Base-by-base conservation (phyloP, 768 basidiomycete species). In the Boletus edulis region DNA sequence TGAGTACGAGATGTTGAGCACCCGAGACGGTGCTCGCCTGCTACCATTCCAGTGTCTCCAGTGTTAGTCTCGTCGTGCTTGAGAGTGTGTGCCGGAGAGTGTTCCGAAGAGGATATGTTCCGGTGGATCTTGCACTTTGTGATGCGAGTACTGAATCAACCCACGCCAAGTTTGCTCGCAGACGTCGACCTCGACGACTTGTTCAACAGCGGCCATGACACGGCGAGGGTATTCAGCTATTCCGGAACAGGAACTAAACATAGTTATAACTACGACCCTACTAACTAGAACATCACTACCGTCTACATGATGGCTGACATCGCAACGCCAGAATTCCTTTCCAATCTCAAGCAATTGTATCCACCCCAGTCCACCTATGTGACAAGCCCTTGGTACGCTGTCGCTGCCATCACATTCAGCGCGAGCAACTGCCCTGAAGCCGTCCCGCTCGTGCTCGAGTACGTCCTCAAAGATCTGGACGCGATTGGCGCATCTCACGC, bases 341-440 rank as follows among this genome's bases (percentile, higher is more conserved):
- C 67, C 44, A 64, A 65, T 18, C 67, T 85, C 53, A 79, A 80
- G 57, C 67, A 72, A 2, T 52, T 79, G 2, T 84, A 78, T 62
- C 82, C 83, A 22, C 48, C 62, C 18, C 47, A 56, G 24, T 38
- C 49, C 10, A 49, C 31, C 17, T 63, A 61, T 53, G 55, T 75
- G 13, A 47, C 63, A 4, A 83, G 77, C 51, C 79, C 84, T 10
- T 87, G 86, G 86, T 82, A 80, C 54, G 73, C 85, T 41, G 71
- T 85, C 32, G 76, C 82, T 3, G 78, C 79, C 9, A 79, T 84
- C 32, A 75, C 79, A 1, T 85, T 84, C 63, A 77, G 76, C 55
- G 80, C 82, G 8, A 78, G 79, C 63, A 88, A 87, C 60, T 70
- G 71, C 34, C 78, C 84, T 4, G 83, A 85, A 31, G 83, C 73